Conservation (phyloP, 352 stramenopile genomes). For the Phytophthora multivora region DNA sequence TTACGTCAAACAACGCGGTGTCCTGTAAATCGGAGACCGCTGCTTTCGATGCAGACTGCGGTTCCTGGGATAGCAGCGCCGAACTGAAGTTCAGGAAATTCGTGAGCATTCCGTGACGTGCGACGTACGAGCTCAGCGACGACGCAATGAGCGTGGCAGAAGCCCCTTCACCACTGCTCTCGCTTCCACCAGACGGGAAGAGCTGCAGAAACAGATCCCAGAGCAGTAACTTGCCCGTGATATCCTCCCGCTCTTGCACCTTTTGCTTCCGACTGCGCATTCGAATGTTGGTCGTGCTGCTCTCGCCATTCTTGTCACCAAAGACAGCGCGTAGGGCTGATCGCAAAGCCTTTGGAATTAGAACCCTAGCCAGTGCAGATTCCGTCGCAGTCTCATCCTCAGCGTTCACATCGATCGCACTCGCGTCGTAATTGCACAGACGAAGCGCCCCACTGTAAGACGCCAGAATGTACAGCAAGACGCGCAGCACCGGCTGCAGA, state of each 20-base stretch:
- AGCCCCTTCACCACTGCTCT: slow-evolving; percentile 14
- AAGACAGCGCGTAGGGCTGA: slow-evolving; percentile 65
- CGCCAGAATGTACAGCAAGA: slow-evolving; percentile 67
- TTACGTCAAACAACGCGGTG: slow-evolving; percentile 47
- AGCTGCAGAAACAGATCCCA: slow-evolving; percentile 88
- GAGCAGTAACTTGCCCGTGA: slow-evolving; percentile 61
- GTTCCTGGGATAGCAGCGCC: slow-evolving; percentile 68
- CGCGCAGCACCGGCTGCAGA: slow-evolving; percentile 50
- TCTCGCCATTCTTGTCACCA: slow-evolving; percentile 29
- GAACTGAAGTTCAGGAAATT: slow-evolving; percentile 71
- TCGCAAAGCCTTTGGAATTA: slow-evolving; percentile 72
- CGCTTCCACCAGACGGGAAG: slow-evolving; percentile 51
- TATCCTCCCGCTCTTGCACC: slow-evolving; percentile 54
- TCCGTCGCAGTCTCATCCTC: slow-evolving; percentile 81
- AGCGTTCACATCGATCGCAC: slow-evolving; percentile 74
- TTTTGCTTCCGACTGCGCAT: slow-evolving; percentile 62
- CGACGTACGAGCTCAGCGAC: slow-evolving; percentile 73
- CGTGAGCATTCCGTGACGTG: slow-evolving; percentile 58
- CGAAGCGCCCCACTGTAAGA: slow-evolving; percentile 55
- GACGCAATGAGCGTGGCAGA: slow-evolving; percentile 60
- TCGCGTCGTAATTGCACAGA: slow-evolving; percentile 42
- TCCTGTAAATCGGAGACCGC: slow-evolving; percentile 49
- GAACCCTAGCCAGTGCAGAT: slow-evolving; percentile 56
- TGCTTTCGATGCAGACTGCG: slow-evolving; percentile 31
- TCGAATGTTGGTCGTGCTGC: slow-evolving; percentile 23